These are phyloP conservation scores for Xylaria sp. DNA, from an alignment of 2,329 filamentous ascomycete genomes.

Conservation along the genomic window DNA sequence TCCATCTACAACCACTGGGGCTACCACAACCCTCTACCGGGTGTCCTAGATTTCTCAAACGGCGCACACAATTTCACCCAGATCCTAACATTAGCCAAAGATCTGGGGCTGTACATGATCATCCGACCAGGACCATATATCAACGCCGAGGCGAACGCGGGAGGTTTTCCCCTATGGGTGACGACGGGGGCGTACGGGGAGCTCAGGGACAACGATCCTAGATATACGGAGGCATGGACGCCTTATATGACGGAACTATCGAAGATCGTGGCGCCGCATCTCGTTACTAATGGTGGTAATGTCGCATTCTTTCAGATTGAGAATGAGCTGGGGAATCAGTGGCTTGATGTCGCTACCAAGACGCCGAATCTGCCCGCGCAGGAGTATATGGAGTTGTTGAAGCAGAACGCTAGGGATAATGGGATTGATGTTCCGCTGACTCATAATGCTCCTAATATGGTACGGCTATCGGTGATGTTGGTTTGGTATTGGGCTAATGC, in stretches of 20 bases:
- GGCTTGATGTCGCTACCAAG: slow-evolving; percentile 48
- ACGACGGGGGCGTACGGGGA: slow-evolving; percentile 64
- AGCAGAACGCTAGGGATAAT: slow-evolving; percentile 58
- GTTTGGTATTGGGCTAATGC: not conserved
- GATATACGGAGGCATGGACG: slow-evolving; percentile 59
- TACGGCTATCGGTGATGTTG: not conserved
- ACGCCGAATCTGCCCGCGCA: slow-evolving; percentile 55
- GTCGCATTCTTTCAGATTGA: slow-evolving; percentile 63
- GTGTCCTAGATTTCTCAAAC: slow-evolving; percentile 54
- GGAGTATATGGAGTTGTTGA: slow-evolving; percentile 63
- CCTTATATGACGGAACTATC: slow-evolving; percentile 59
- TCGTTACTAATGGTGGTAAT: slow-evolving; percentile 63
- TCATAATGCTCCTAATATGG: slow-evolving; percentile 66
- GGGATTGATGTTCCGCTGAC: slow-evolving; percentile 64
- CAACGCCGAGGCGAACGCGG: slow-evolving; percentile 67
- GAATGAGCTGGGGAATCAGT: slow-evolving; percentile 58
- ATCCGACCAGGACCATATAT: slow-evolving; percentile 65
- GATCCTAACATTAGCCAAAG: slow-evolving; percentile 58
- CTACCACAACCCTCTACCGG: slow-evolving; percentile 46
- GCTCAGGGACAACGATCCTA: slow-evolving; percentile 57
- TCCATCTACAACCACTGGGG: slow-evolving; percentile 52
- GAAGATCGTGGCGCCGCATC: slow-evolving; percentile 56
- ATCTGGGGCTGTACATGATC: slow-evolving; percentile 60
- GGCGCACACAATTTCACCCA: slow-evolving; percentile 59
- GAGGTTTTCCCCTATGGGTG: slow-evolving; percentile 67